Evolutionary conservation across 805 yeast species (phyloP).

Genomic region (Candida khao-thaluensis): DNA sequence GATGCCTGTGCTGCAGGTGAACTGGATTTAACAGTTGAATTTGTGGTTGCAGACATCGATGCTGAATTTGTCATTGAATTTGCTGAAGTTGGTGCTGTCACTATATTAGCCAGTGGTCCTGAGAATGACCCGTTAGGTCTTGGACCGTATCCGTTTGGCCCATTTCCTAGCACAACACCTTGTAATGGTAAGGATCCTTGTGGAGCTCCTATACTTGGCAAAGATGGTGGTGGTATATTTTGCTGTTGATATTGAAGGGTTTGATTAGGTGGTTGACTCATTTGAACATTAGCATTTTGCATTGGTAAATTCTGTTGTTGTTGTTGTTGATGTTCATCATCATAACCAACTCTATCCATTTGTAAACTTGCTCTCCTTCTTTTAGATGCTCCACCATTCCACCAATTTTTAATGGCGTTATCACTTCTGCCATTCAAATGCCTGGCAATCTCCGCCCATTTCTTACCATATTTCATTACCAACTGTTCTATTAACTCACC

Average conservation of each 20-base stretch:
- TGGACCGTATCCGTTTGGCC: not conserved
- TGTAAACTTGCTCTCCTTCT: conserved; percentile 51
- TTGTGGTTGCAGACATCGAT: not conserved
- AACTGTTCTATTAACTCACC: conserved; percentile 78
- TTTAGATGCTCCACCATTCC: conserved; percentile 92
- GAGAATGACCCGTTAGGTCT: conserved; percentile 1
- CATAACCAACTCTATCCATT: conserved; percentile 2
- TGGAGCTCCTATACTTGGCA: no score
- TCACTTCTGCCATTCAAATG: conserved; percentile 87
- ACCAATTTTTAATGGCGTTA: conserved; percentile 91
- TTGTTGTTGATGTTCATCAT: no score
- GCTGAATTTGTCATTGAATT: not conserved
- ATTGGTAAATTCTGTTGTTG: no score
- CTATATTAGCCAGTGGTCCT: not conserved
- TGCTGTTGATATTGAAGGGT: no score
- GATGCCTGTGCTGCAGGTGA: conserved; percentile 19
- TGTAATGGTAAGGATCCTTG: no score
- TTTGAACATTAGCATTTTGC: no score
- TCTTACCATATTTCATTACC: conserved; percentile 76
- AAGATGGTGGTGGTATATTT: no score
- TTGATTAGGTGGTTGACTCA: no score
- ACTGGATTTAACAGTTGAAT: not conserved
- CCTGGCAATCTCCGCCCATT: conserved; percentile 93
- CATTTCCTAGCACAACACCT: not conserved
- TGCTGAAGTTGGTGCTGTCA: not conserved